These are phyloP conservation scores for Trichoderma sp. DNA, from an alignment of 2,329 filamentous ascomycete genomes.

Conservation along the genomic window DNA sequence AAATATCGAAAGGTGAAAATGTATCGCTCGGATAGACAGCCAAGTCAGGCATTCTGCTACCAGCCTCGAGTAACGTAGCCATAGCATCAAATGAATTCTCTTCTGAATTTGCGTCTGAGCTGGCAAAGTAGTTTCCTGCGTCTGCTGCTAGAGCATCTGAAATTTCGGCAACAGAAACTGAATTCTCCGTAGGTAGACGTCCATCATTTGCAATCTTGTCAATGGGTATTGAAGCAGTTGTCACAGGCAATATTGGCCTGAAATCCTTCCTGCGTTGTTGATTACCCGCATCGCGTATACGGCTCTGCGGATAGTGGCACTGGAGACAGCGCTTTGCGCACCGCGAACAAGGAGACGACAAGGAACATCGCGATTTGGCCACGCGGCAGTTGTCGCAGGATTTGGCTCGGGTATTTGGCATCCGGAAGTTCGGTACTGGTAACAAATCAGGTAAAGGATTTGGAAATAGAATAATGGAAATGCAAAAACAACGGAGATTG, in stretches of 20 bases:
- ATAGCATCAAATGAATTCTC: background rate
- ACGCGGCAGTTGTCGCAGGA: slow-evolving; percentile 18
- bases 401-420: slow-evolving; percentile 14
- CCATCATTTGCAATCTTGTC: background rate
- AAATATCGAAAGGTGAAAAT: background rate
- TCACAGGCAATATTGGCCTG: background rate
- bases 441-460: background rate
- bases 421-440: slow-evolving; percentile 1
- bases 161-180: background rate
- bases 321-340: slow-evolving; percentile 5
- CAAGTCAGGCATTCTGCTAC: background rate
- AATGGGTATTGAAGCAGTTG: no score
- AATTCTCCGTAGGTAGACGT: background rate
- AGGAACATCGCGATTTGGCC: slow-evolving; percentile 19
- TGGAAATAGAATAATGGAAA: background rate
- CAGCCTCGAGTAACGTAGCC: background rate
- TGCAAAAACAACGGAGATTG: background rate
- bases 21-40: background rate
- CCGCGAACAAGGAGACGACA: slow-evolving; percentile 10
- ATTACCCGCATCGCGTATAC: background rate
- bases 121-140: background rate
- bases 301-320: background rate
- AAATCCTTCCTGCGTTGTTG: background rate
- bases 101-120: background rate
- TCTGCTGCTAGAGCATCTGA: background rate